Base-by-base conservation (phyloP, 1,139 yeast species). In the Kodamaea anthophila region DNA sequence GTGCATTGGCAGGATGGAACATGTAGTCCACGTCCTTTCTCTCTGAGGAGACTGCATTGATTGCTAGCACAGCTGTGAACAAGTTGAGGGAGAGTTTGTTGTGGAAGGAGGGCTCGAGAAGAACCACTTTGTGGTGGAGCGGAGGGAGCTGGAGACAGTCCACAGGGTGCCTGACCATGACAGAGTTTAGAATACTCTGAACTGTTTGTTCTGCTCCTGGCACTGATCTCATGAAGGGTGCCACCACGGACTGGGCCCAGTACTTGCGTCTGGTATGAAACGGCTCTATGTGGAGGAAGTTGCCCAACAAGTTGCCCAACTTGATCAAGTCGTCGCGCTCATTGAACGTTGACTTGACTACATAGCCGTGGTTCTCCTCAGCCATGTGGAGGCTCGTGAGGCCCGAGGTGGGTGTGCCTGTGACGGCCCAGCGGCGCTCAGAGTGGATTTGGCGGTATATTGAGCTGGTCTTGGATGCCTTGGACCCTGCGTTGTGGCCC, bases 401-500 rank as follows among this genome's bases (percentile, higher is more conserved):
- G 0, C 87, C 87, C 0, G 82, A 67, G 0, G 86, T 78, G 2
- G 87, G 87, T 0, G 87, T 80, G 18, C 88, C 87, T 0, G 83
- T 74, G 1, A 80, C 83, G 0, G 78, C 77, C 88, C 87, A 80
- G 37, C 72, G 61, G 30, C 85, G 58, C 44, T 80, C 87, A 7
- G 74, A 70, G 33, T 56, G 52, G 30, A 80, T 46, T 12, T 56
- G 53, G 24, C 59, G 61, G 20, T 82, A 75, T 23, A 73, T 46
- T 3, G 53, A 46, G 15, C 75, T 75, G 1, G 72, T 62, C 33
- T 70, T 58, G 2, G 82, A 65, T 2, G 64, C 51, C 30, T 62
- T 66, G 4, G 78, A 65, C 34, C 62, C 65, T 67, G 77, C 65
- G 16, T 77, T 65, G 47, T 79, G 87, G 0, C 87, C 87, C 49